These are phyloP conservation scores for Antitrichia curtipendula DNA, from an alignment of 225 moss, liverwort and hornwort genomes.

Conservation along the genomic window DNA sequence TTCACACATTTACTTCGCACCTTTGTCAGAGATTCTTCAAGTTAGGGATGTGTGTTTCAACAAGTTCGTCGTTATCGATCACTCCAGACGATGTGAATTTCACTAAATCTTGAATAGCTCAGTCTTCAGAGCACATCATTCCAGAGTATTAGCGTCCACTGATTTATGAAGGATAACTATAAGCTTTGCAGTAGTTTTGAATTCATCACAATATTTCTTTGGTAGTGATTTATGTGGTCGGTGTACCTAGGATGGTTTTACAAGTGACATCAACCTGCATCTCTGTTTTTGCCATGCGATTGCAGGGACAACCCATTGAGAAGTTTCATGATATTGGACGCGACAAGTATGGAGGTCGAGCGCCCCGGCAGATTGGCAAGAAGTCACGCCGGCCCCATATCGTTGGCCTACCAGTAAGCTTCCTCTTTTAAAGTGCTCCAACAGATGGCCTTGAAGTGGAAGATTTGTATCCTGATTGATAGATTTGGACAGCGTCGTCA, in stretches of 20 bases:
- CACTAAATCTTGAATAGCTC: background rate
- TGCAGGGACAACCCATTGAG: slow-evolving; percentile 67
- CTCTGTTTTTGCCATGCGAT: background rate
- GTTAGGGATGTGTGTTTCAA: background rate
- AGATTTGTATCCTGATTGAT: background rate
- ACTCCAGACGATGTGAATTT: background rate
- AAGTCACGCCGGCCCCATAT: slow-evolving; percentile 48
- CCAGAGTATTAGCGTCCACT: background rate
- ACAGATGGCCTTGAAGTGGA: background rate
- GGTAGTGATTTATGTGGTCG: background rate
- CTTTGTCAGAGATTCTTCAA: background rate
- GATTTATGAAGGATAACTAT: background rate
- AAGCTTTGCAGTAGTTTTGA: background rate
- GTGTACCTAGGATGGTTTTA: background rate
- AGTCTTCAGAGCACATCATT: background rate
- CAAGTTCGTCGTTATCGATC: background rate
- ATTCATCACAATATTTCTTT: background rate
- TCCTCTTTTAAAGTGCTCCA: background rate
- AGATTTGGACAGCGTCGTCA: background rate
- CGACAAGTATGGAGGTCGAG: slow-evolving; percentile 59
- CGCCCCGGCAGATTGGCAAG: slow-evolving; percentile 57
- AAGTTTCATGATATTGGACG: slow-evolving; percentile 72
- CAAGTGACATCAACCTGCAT: background rate
- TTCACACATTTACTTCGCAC: background rate
- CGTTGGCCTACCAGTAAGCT: slow-evolving; percentile 18